These are phyloP conservation scores for Aspergillus clavatus DNA, from an alignment of 2,329 filamentous ascomycete species.

Conservation along the genomic window DNA sequence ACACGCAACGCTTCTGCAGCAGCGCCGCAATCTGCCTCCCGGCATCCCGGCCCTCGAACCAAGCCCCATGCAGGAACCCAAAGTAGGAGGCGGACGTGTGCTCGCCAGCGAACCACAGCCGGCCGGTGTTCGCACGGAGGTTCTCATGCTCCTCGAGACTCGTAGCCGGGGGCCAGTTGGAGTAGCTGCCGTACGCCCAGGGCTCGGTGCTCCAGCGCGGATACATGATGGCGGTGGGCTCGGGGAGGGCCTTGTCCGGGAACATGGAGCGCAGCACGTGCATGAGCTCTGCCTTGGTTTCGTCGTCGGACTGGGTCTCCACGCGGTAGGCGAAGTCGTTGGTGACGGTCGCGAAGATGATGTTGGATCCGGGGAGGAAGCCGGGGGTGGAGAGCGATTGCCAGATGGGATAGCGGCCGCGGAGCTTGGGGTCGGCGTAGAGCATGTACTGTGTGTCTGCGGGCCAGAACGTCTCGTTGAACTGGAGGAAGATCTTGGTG, in stretches of 20 bases:
- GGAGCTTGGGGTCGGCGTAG: slow-evolving; percentile 46
- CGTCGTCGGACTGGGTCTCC: slow-evolving; percentile 55
- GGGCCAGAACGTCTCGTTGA: slow-evolving; percentile 63
- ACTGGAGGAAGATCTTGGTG: slow-evolving; percentile 69
- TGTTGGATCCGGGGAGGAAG: slow-evolving; percentile 58
- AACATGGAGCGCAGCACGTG: slow-evolving; percentile 59
- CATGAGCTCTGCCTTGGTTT: slow-evolving; percentile 55
- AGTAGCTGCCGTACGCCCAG: slow-evolving; percentile 58
- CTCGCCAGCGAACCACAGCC: slow-evolving; percentile 63
- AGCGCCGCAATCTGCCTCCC: slow-evolving; percentile 34
- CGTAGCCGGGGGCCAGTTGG: slow-evolving; percentile 62
- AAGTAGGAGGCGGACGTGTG: slow-evolving; percentile 58
- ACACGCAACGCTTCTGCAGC: slow-evolving; percentile 19
- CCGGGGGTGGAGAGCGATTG: slow-evolving; percentile 57
- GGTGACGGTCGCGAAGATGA: slow-evolving; percentile 62
- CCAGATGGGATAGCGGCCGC: slow-evolving; percentile 58
- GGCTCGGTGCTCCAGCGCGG: slow-evolving; percentile 53
- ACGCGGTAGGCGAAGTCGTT: slow-evolving; percentile 53
- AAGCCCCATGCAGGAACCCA: too few relatives aligned
- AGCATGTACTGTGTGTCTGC: slow-evolving; percentile 50
- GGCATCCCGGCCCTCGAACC: slow-evolving; percentile 50
- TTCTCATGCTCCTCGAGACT: slow-evolving; percentile 64
- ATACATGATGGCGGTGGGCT: slow-evolving; percentile 58
- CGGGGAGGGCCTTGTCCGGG: slow-evolving; percentile 51
- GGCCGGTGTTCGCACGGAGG: slow-evolving; percentile 57